phyloP scores from a whole-genome alignment of 2,329 filamentous ascomycete species.

The Monosporascus sp. region DNA sequence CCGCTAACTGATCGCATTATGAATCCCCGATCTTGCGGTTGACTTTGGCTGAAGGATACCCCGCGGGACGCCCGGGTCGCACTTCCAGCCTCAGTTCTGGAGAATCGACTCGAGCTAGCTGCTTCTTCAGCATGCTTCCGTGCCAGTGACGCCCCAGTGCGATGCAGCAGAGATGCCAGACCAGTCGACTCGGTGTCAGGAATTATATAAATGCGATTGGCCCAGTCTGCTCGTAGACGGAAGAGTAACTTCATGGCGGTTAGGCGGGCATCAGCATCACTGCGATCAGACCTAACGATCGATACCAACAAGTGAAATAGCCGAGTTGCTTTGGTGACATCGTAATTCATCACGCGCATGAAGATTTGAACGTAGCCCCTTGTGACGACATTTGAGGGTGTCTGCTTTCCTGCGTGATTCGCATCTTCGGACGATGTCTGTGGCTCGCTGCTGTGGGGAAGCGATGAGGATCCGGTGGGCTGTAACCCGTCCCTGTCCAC shows the following conservation, averaged over 20 bases:
- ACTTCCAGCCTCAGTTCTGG: constrained; percentile 39
- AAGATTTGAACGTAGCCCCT: constrained; percentile 73
- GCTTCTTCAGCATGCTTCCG: constrained; percentile 49
- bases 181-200: constrained; percentile 66
- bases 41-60: constrained; percentile 46
- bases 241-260: constrained; percentile 76
- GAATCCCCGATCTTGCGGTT: constrained; percentile 36
- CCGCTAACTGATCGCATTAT: constrained; percentile 39
- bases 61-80: constrained; percentile 44
- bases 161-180: constrained; percentile 66
- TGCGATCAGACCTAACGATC: constrained; percentile 55
- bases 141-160: constrained; percentile 51
- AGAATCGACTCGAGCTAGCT: constrained; percentile 38
- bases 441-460: constrained; percentile 17
- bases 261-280: constrained; percentile 65
- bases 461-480: constrained; percentile 33
- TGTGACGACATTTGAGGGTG: constrained; percentile 65
- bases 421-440: constrained; percentile 21
- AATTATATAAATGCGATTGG: constrained; percentile 69
- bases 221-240: constrained; percentile 76
- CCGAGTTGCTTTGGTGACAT: constrained; percentile 58
- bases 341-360: constrained; percentile 63
- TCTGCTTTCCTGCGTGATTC: constrained; percentile 33
- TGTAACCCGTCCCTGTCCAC: constrained; percentile 44
- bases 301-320: constrained; percentile 60